Base-by-base conservation (phyloP, 257 asterid species). In the Nicotiana undulata region DNA sequence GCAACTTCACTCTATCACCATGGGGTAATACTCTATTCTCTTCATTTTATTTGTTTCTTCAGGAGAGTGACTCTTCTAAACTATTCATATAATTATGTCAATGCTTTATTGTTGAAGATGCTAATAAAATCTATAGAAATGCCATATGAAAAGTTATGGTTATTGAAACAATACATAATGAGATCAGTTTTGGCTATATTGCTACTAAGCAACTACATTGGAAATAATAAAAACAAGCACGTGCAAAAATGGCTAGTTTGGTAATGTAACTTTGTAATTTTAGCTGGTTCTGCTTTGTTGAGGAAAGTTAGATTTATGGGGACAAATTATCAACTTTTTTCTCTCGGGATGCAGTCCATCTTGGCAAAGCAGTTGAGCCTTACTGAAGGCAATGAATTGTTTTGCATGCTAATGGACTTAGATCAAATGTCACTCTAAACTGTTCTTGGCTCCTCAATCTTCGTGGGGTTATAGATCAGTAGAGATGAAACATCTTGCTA, bases 381-480 rank as follows among this genome's bases (percentile, higher is more conserved):
- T 79, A 31, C 66, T 2, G 16, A 9, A 75, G 81, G 85, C 82
- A 13, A 77, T 90, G 90, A 83, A 84, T 86, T 83, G 91, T 80
- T 90, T 89, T 90, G 92, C 89, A 89, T 90, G 93, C 90, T 85
- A 88, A 85, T 90, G 90, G 90, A 86, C 90, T 88, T 17, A 85
- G 2, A 87, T 81, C 49, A 88, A 84, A 22, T 65, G 84, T 84
- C 88, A 31, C 88, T 89, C 90, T 79, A 84, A 85, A 89, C 86
- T 82, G 87, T 88, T 83, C 83, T 61, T 60, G 81, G 89, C 85
- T 81, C 85, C 78, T 66, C 16, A 17, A 12, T 66, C 22, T 22
- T 37, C n/a, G 40, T 89, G 91, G 86, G 70, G 92, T 81, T 91
- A 86, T 82, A 87, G 90, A 85, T 91, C 85, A 84, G 86, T 87